Base-by-base conservation (phyloP, 1,284 basidiomycete genomes). In the Entoloma clypeatum region DNA sequence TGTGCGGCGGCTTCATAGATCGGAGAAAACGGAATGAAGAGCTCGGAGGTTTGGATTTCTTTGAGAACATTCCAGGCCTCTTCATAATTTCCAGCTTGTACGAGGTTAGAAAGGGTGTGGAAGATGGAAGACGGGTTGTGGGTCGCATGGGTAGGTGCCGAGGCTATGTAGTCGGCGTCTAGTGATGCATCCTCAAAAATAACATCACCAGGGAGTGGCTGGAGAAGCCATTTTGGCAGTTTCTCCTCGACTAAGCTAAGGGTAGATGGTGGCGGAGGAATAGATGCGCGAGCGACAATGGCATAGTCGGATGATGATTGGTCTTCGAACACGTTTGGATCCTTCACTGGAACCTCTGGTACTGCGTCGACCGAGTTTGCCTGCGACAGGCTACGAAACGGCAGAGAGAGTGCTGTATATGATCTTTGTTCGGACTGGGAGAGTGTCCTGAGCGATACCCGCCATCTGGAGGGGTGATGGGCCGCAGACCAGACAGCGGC, bases 101-200 rank as follows among this genome's bases (percentile, higher is more conserved):
- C 45, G 22, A 65, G 45, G 7, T 46, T 31, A 6, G 43, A 36
- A 10, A 68, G 54, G 14, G 45, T 40, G 11, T 58, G 45, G 4
- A 45, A 31, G 11, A 56, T 47, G 23, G 52, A 51, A 27, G 45
- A 39, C 9, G 48, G 52, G 23, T 36, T 41, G 16, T 42, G 14
- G 11, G 43, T 42, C 26, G 37, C 14, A 24, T 33, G 17, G 6
- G 38, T 14, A 7, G 25, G 16, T 18, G 39, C n/a, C n/a, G 37
- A 29, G 8, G 30, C 26, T 14, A 36, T 29, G 32, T 62, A 61
- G 11, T 60, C 61, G 14, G 44, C 42, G 16, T 34, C 39, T 18
- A n/a, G n/a, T n/a, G 43, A 36, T 8, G 46, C 45, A n/a, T 66
- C 62, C 47, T 68, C 66, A 25, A 69, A 68, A 4, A 68, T 47